Percentiles rank a stretch among this genome's conserved stretches.
phyloP scores from a whole-genome alignment of 2,329 filamentous ascomycete species.

The Ambrosiella cleistominuta region DNA sequence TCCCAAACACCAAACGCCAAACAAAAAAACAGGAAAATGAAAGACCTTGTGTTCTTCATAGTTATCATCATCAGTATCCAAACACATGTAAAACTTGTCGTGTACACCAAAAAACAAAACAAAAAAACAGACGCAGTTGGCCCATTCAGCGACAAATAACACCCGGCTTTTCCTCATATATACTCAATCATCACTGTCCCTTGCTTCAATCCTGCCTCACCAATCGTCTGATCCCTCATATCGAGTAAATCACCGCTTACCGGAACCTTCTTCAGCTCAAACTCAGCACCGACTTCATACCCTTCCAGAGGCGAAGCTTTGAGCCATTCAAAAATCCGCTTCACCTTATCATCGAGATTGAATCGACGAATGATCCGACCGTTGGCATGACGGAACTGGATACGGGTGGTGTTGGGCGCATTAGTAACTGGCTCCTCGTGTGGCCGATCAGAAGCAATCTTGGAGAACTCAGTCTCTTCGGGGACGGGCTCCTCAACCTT shows the following conservation, averaged over 20 bases:
- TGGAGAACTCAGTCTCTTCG: slow-evolving; percentile 37
- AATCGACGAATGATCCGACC: slow-evolving; percentile 84
- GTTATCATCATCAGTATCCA: neutral
- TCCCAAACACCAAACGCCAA: slow-evolving; percentile 1
- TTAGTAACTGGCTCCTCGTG: slow-evolving; percentile 63
- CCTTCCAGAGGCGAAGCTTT: slow-evolving; percentile 74
- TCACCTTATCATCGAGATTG: slow-evolving; percentile 54
- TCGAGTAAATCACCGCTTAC: slow-evolving; percentile 68
- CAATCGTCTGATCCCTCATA: slow-evolving; percentile 53
- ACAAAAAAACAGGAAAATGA: neutral
- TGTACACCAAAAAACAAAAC: neutral
- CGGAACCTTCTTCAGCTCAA: slow-evolving; percentile 73
- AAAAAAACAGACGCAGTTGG: neutral
- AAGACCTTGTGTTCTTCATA: neutral
- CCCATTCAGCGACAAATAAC: neutral
- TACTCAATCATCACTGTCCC: slow-evolving; percentile 94
- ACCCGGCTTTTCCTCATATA: slow-evolving; percentile 31
- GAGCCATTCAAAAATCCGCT: slow-evolving; percentile 86
- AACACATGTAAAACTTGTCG: no score
- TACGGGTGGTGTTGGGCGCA: slow-evolving; percentile 52
- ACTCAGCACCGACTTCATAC: slow-evolving; percentile 51
- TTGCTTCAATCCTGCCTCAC: slow-evolving; percentile 72
- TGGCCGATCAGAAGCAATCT: slow-evolving; percentile 53
- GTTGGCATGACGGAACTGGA: slow-evolving; percentile 77
- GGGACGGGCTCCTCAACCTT: slow-evolving; percentile 32